Base-by-base conservation (phyloP, 1,139 yeast genomes). In the Sugiyamaella novakii region DNA sequence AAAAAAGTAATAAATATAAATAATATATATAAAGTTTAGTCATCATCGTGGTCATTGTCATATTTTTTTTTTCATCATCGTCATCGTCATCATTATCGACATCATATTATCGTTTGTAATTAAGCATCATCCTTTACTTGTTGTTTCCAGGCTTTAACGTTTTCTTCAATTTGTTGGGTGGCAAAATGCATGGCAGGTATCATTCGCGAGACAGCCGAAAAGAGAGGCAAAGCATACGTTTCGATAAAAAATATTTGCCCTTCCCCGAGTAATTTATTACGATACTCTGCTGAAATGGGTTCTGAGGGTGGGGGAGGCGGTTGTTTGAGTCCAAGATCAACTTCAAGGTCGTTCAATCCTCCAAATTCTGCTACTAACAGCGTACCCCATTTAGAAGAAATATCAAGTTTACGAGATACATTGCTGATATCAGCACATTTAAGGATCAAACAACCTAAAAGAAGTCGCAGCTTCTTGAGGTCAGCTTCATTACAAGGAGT, bases 381-480 rank as follows among this genome's bases (percentile, higher is more conserved):
- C 56, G 80, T 72, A 3, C 96, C 96, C 97, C 98, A 91, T 67
- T 84, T 84, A 1, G 88, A 79, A 10, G 94, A 83, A 3, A 88
- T 81, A 38, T 79, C 71, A 49, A 87, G 71, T 1, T 91, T 88
- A 51, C 98, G 74, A 2, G 96, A 81, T 21, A 89, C 96, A 65
- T 91, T 91, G 28, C 96, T 87, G 45, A 91, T 89, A 67, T 91
- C 98, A 1, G 97, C 97, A 67, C 96, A 88, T 70, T 91, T 91
- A 54, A 91, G 82, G 52, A 91, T 75, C 52, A 88, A 70, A 22
- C 88, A 79, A 37, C 83, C 74, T 18, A 87, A 71, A 54, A 88
- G 70, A 48, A 50, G 35, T n/a, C 43, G 29, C 35, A 27, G 27
- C 18, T 44, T 41, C 5, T 29, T 19, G 3, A 39, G 22, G 15